phyloP scores from a whole-genome alignment of 129 eudicot genomes.

The Arctium lappa region DNA sequence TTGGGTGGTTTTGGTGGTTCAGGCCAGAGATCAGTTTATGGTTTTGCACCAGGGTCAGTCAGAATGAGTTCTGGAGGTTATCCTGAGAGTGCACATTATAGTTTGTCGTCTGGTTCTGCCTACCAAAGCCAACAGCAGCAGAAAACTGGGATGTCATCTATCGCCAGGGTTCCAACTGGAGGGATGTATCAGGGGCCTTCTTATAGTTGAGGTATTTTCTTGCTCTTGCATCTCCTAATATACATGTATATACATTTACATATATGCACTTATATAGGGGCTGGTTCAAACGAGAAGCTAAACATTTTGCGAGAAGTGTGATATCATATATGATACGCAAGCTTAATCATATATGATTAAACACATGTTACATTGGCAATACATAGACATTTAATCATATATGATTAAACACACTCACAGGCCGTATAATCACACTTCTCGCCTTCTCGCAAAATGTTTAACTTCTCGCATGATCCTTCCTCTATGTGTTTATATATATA shows the following conservation, averaged over 20 bases:
- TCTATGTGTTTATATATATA: neutral
- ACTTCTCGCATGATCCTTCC: no score
- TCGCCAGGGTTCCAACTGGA: constrained; percentile 55
- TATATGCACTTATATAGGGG: neutral
- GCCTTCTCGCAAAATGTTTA: no score
- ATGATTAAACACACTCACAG: no score
- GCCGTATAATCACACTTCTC: no score
- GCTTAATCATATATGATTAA: no score
- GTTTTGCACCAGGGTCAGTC: constrained; percentile 42
- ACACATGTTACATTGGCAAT: no score
- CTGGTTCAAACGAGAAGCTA: no score
- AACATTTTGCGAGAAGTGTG: no score
- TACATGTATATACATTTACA: neutral
- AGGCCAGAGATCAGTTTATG: constrained; percentile 36
- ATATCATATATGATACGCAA: no score
- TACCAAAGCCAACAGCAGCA: constrained; percentile 52
- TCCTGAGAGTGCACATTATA: constrained; percentile 38
- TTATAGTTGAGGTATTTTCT: constrained; percentile 48
- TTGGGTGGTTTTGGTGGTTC: constrained; percentile 30
- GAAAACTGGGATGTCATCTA: constrained; percentile 42
- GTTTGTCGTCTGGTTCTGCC: constrained; percentile 41
- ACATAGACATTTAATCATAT: no score
- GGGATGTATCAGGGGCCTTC: constrained; percentile 45
- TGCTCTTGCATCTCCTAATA: neutral
- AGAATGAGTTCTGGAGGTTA: constrained; percentile 43